Evolutionary conservation across 1,284 basidiomycete species (phyloP).

Genomic region (Rhodofomes roseus): DNA sequence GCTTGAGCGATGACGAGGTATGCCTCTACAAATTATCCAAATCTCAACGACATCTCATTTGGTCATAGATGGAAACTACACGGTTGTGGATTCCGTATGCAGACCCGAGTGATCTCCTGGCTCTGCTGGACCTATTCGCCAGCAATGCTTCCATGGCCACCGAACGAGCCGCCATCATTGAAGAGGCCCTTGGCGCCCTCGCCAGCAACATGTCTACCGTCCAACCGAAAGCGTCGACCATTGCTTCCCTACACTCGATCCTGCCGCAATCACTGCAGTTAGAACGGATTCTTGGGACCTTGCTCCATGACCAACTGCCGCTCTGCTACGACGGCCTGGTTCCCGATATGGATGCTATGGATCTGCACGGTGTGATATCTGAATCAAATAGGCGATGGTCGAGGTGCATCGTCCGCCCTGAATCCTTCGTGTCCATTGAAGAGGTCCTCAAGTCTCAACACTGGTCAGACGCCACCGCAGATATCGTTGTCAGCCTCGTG

Average conservation of each 20-base stretch:
- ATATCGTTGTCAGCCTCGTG: slow-evolving; percentile 38
- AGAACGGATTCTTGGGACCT: slow-evolving; percentile 45
- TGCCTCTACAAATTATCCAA: background rate
- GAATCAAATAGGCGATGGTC: slow-evolving; percentile 17
- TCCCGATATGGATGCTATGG: slow-evolving; percentile 2
- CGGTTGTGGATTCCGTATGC: slow-evolving; percentile 50
- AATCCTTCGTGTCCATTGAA: slow-evolving; percentile 23
- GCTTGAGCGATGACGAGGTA: slow-evolving; percentile 13
- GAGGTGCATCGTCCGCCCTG: slow-evolving; percentile 20
- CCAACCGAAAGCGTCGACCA: slow-evolving; percentile 13
- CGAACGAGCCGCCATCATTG: slow-evolving; percentile 10
- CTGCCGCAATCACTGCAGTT: slow-evolving; percentile 35
- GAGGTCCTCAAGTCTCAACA: slow-evolving; percentile 33
- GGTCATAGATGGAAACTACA: slow-evolving; percentile 18
- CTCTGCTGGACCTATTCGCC: slow-evolving; percentile 30
- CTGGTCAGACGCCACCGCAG: slow-evolving; percentile 40
- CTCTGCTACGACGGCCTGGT: slow-evolving; percentile 36
- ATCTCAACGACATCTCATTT: background rate
- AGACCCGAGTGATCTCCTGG: slow-evolving; percentile 24
- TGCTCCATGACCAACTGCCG: slow-evolving; percentile 39
- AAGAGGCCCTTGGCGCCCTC: slow-evolving; percentile 13
- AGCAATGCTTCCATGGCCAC: slow-evolving; percentile 19
- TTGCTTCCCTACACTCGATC: slow-evolving; percentile 22
- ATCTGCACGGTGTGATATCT: slow-evolving; percentile 11
- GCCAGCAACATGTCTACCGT: slow-evolving; percentile 5